phyloP scores from a whole-genome alignment of 371 early-diverging fungal genomes.

The Zancudomyces culisetae region DNA sequence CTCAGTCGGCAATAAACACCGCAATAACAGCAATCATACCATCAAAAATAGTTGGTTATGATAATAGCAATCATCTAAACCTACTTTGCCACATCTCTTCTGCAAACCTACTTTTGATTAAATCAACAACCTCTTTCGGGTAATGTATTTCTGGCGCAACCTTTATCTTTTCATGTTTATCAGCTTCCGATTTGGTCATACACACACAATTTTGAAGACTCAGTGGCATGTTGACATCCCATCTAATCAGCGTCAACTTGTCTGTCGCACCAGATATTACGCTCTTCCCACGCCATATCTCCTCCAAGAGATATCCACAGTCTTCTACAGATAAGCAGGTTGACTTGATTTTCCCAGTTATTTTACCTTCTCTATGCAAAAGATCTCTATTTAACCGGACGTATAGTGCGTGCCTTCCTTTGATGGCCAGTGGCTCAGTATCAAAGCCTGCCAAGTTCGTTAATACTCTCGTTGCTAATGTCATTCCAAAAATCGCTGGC shows the following conservation, averaged over 20 bases:
- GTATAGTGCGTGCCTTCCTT: constrained; percentile 55
- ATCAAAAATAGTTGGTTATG: no score
- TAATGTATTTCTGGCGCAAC: constrained; percentile 21
- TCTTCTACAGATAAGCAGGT: constrained; percentile 47
- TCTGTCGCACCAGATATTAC: constrained; percentile 54
- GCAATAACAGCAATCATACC: no score
- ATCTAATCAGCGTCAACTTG: constrained; percentile 51
- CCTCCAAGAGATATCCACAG: constrained; percentile 67
- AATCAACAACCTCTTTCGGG: constrained; percentile 9
- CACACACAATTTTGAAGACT: constrained; percentile 56
- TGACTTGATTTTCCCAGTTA: constrained; percentile 4
- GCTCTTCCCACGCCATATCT: constrained; percentile 70
- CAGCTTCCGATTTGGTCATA: constrained; percentile 60
- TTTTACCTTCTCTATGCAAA: constrained; percentile 35
- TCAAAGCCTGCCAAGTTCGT: constrained; percentile 55
- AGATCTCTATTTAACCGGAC: constrained; percentile 51
- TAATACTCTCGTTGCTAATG: constrained; percentile 70
- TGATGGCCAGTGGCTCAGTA: constrained; percentile 61
- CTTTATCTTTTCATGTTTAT: constrained; percentile 30
- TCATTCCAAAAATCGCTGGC: constrained; percentile 84
- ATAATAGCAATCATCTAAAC: not conserved
- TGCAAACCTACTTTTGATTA: constrained; percentile 12
- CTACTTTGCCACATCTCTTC: not conserved
- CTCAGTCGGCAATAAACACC: no score
- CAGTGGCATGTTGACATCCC: constrained; percentile 47